These are phyloP conservation scores for Styphnolobium japonicum DNA, from an alignment of 306 rosid genomes.

Conservation along the genomic window DNA sequence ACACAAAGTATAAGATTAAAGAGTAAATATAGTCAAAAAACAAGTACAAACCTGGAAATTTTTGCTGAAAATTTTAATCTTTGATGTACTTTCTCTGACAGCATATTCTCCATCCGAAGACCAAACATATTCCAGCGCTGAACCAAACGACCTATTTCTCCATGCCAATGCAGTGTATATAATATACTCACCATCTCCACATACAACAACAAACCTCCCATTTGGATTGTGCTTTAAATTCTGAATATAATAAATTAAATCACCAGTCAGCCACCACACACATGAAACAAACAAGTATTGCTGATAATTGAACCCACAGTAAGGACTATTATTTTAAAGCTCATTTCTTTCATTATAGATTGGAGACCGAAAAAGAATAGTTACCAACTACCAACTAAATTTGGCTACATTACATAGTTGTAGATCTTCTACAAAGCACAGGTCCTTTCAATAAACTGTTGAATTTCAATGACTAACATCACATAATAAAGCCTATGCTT, in stretches of 20 bases:
- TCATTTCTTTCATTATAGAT: slow-evolving; percentile 4
- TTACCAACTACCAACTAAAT: not conserved
- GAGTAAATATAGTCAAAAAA: not conserved
- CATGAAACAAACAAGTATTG: slow-evolving; percentile 12
- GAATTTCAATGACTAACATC: slow-evolving; percentile 8
- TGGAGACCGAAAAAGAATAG: not conserved
- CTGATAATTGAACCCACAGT: slow-evolving; percentile 18
- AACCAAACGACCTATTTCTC: slow-evolving; percentile 96
- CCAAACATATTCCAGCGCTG: slow-evolving; percentile 92
- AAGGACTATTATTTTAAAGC: slow-evolving; percentile 1
- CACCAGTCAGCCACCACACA: slow-evolving; percentile 12
- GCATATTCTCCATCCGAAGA: slow-evolving; percentile 98
- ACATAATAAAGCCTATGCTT: not conserved
- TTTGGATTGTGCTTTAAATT: slow-evolving; percentile 91
- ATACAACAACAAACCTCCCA: slow-evolving; percentile 97
- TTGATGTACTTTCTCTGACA: slow-evolving; percentile 94
- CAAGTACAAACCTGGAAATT: slow-evolving; percentile 75
- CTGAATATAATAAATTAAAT: slow-evolving; percentile 40
- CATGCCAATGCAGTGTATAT: slow-evolving; percentile 95
- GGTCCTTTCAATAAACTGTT: not conserved
- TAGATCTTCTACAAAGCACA: not conserved
- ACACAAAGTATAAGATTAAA: not conserved
- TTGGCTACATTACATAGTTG: not conserved
- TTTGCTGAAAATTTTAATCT: slow-evolving; percentile 84
- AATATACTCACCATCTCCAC: slow-evolving; percentile 97